Evolutionary conservation across 139 green algal species (phyloP).

Genomic region (Tetradesmus obliquus): DNA sequence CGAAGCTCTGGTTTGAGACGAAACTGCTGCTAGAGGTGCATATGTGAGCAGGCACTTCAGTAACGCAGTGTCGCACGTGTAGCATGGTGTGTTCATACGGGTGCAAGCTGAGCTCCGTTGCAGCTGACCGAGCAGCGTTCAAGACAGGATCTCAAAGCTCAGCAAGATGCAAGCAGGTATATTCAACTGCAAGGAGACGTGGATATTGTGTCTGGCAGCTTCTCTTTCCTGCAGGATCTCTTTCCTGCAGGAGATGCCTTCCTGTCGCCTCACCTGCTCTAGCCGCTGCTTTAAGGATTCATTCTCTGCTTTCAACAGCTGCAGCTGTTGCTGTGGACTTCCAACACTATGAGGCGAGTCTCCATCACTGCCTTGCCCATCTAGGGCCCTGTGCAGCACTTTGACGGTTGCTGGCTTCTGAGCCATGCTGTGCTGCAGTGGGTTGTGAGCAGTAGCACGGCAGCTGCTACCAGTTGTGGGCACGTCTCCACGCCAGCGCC

Average conservation of each 20-base stretch:
- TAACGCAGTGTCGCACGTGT: too few relatives aligned
- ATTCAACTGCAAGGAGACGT: too few relatives aligned
- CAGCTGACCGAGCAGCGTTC: too few relatives aligned
- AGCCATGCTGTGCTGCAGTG: conserved; percentile 3
- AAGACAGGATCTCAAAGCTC: too few relatives aligned
- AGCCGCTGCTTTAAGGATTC: conserved; percentile 28
- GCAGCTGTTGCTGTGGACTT: background rate
- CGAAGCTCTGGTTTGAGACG: background rate
- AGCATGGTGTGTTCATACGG: too few relatives aligned
- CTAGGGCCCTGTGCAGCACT: conserved; percentile 24
- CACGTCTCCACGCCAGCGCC: background rate
- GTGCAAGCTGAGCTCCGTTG: too few relatives aligned
- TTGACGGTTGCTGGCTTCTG: background rate
- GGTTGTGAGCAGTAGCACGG: background rate
- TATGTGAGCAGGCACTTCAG: too few relatives aligned
- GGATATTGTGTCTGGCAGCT: too few relatives aligned
- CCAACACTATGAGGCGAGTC: background rate
- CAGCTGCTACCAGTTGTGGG: background rate
- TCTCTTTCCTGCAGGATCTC: too few relatives aligned
- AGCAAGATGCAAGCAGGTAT: too few relatives aligned
- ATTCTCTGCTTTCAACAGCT: background rate
- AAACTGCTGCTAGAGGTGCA: background rate
- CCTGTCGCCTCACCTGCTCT: conserved; percentile 12
- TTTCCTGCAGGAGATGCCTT: background rate
- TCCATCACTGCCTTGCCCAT: background rate